A percentile compares a stretch with the other conserved stretches of the same genome.
phyloP scores from a whole-genome alignment of 169 alveolate genomes.

The Eimeria necatrix region DNA sequence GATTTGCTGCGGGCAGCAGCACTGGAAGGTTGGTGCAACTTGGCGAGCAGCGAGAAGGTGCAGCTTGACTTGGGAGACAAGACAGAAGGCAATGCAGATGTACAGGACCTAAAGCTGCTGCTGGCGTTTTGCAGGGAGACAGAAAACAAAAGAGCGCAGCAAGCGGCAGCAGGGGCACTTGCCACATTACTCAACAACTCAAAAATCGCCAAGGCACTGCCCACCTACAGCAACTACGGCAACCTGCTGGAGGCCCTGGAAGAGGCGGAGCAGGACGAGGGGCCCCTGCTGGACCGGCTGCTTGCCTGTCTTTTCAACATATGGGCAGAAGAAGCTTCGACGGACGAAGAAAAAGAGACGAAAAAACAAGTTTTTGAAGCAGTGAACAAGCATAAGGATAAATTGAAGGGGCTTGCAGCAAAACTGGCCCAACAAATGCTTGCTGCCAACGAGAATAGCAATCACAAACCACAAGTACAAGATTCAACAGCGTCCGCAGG shows the following conservation, averaged over 20 bases:
- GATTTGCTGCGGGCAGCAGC: slow-evolving; percentile 74
- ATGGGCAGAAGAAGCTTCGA: neutral
- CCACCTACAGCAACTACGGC: neutral
- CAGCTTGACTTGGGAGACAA: slow-evolving; percentile 9
- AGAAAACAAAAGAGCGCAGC: slow-evolving; percentile 63
- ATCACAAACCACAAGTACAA: too few relatives aligned
- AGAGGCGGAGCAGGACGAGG: neutral
- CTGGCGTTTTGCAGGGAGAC: slow-evolving; percentile 53
- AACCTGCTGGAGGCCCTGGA: slow-evolving; percentile 16
- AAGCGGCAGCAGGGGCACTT: slow-evolving; percentile 74
- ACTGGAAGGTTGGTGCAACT: slow-evolving; percentile 79
- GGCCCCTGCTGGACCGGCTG: slow-evolving; percentile 28
- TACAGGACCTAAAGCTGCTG: slow-evolving; percentile 49
- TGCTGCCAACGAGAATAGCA: neutral
- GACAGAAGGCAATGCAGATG: neutral
- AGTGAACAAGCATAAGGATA: neutral
- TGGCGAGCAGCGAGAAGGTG: slow-evolving; percentile 13
- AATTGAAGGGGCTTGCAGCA: slow-evolving; percentile 4
- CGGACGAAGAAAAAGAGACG: neutral
- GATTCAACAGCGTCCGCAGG: too few relatives aligned
- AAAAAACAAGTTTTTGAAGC: neutral
- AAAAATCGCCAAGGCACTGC: slow-evolving; percentile 8
- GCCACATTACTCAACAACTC: slow-evolving; percentile 46
- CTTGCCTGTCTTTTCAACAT: neutral
- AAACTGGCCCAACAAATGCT: neutral